phyloP scores from a whole-genome alignment of 805 yeast genomes.

The Saccharomycopsis fermentans region DNA sequence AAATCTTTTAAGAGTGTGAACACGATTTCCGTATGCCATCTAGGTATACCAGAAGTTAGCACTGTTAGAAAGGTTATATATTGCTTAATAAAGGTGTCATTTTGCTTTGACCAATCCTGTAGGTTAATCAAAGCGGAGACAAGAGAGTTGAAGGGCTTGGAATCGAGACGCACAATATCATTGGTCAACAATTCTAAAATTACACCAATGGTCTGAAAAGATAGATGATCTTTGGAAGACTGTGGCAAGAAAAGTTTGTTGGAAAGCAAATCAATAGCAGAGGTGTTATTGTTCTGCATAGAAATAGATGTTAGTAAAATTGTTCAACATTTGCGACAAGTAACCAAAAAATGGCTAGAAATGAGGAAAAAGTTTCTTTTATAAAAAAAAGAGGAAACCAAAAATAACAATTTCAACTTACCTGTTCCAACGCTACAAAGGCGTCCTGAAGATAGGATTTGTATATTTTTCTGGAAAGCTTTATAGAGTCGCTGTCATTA shows the following conservation, averaged over 20 bases:
- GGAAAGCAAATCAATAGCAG: constrained; percentile 50
- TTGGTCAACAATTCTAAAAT: constrained; percentile 50
- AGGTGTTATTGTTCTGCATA: constrained; percentile 32
- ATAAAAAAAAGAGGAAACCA: neutral
- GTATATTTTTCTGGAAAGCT: constrained; percentile 19
- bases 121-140: constrained; percentile 54
- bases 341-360: too few species aligned
- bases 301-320: constrained; percentile 22
- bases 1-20: constrained; percentile 58
- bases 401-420: constrained; percentile 26
- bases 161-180: constrained; percentile 54
- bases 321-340: neutral
- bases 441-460: constrained; percentile 51
- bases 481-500: neutral
- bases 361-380: constrained; percentile 7
- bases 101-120: constrained; percentile 46
- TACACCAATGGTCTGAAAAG: constrained; percentile 40
- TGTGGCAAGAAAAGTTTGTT: constrained; percentile 47
- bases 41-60: constrained; percentile 76
- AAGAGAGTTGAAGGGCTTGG: constrained; percentile 37
- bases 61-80: constrained; percentile 69
- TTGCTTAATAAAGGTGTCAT: constrained; percentile 32
- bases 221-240: constrained; percentile 43
- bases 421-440: constrained; percentile 55
- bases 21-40: constrained; percentile 83